Evolutionary conservation across 352 stramenopile species (phyloP), one percentile per base, ranked within the genome.

Genomic region (Phytophthora podocarpi): DNA sequence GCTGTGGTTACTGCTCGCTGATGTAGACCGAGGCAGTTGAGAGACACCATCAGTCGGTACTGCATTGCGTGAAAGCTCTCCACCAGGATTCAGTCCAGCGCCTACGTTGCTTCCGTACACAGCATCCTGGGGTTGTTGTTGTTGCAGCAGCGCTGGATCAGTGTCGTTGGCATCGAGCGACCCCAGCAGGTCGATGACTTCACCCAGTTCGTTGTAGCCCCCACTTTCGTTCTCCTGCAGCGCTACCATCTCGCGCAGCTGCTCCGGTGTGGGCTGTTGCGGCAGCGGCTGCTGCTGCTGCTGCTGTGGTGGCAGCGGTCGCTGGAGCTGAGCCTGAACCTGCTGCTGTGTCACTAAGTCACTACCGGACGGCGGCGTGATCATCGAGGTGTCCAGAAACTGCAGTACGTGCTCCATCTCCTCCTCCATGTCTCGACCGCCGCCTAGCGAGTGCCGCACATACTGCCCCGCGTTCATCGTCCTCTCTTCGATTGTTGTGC

Each of bases 381-480:
- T 76, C 49, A 85, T 52, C 26, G 78, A 78, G 48, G 74, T 73
- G 62, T 87, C 74, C 41, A 90, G 53, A 57, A 83, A 86, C 53
- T 90, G 80, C 54, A 82, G 79, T 62, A 91, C 79, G 50, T 64
- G 59, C 53, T 86, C 74, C 76, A 90, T 88, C 52, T 89, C 78
- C 18, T 67, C 67, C 26, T 79, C 73, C 42, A 73, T 54, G 11
- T 77, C 64, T 35, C 54, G 43, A 10, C 58, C 55, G 34, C 46
- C 45, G 42, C 56, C 28, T 20, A 48, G 35, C 34, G 43, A 59
- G 43, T 73, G 64, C 4, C 48, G 51, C 53, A 41, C 46, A 24
- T 59, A 62, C 30, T 48, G 21, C 20, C 21, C 31, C 30, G 51
- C 30, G 32, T 68, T 30, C 67, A 67, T 73, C 34, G 18, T 46